Evolutionary conservation across 176 grass and related monocot species (phyloP), one percentile per base, ranked within the genome.

Genomic region (Hordeum vulgare): DNA sequence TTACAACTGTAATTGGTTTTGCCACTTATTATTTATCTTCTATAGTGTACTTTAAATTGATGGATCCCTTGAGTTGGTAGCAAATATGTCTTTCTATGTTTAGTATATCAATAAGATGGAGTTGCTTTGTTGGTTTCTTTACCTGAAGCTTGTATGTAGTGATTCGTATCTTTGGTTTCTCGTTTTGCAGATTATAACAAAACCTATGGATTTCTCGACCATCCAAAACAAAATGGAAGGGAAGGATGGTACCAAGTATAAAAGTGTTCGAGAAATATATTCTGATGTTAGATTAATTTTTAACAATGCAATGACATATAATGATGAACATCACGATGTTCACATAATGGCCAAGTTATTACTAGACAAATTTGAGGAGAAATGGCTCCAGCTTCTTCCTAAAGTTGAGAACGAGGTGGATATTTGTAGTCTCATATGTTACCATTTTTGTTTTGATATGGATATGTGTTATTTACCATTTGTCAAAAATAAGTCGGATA

Each of bases 201-300:
- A 98, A 57, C 96, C 93, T 75, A 98, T 98, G 96, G 96, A 95
- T 69, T 93, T 98, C 69, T 84, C 85, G 27, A 98, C 96, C 40
- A 92, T 96, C 58, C 88, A 84, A 71, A 96, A 89, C 3, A 90
- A 88, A 85, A 98, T 98, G 96, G 96, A 98, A 90, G 87, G 81
- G 53, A 98, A 90, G 47, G 91, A 92, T 84, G 91, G 83, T 28
- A 73, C 23, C 67, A 91, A 79, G 62, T 98, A 98, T 79, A 92
- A 71, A 34, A 98, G 75, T 88, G 93, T 94, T 66, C 81, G 91
- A 83, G 93, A 98, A 82, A 96, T 98, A 85, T 87, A 83, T 90
- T 81, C 93, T n/a, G 93, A 98, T 86, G 93, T 98, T 71, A 90
- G 93, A 85, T 86, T 98, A 75, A 87, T 98, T 80, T 98, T 98